Evolutionary conservation across 139 green algal genomes (phyloP), one percentile per base, ranked within the genome.

Genomic region (Mesostigma viride): DNA sequence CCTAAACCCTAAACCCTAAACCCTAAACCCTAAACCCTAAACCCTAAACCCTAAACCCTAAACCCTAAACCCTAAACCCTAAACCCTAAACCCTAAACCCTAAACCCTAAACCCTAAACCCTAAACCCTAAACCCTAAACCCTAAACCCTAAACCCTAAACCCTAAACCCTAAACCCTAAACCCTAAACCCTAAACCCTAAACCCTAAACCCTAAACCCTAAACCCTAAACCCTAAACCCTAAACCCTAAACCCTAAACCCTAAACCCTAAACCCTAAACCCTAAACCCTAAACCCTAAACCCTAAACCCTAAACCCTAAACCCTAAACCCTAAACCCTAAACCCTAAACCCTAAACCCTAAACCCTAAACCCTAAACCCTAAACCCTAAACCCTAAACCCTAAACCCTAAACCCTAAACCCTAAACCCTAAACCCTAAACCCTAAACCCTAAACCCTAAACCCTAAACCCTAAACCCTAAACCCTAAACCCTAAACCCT

Each of bases 181-280:
- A n/a, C n/a, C n/a, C n/a, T n/a, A n/a, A n/a, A n/a, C n/a, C n/a
- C n/a, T n/a, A 24, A 58, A 58, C 6, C 46, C 46, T 17, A 24
- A 58, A 58, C 6, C 46, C 46, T 17, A 24, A 58, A 58, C 6
- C 46, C 28, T 31, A 58, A 58, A n/a, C 46, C 46, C 46, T 58
- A 58, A 58, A 58, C 46, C 46, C 46, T 58, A 58, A 58, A 58
- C 46, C 46, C 46, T 58, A 6, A 58, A 58, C 46, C 46, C 46
- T 58, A 58, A 58, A 58, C 46, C 46, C 46, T 58, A 58, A 58
- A 58, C 46, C 46, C 46, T 58, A 58, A 58, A 58, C 46, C 46
- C 46, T 58, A 58, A 58, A 58, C 46, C 46, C 6, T n/a, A 58
- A 58, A 8, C 26, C 46, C 46, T 17, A 24, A 58, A 58, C 6